Percentiles rank a stretch among this genome's conserved stretches.
phyloP scores from a whole-genome alignment of 805 yeast genomes.

The Wickerhamomyces subpelliculosus region DNA sequence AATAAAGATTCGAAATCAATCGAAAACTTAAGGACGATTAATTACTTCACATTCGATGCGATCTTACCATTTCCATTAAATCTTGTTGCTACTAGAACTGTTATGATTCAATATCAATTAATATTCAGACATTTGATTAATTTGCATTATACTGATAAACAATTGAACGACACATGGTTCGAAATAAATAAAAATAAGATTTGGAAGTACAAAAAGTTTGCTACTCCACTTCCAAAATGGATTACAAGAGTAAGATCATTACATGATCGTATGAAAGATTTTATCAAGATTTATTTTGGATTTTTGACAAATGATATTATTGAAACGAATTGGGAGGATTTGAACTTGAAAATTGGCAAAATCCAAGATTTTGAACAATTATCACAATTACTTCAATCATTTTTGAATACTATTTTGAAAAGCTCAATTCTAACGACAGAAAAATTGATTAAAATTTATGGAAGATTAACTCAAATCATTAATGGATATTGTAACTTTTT shows the following conservation, averaged over 20 bases:
- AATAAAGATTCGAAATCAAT: slow-evolving; percentile 16
- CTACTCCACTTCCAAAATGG: slow-evolving; percentile 41
- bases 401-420: slow-evolving; percentile 54
- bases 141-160: slow-evolving; percentile 53
- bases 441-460: slow-evolving; percentile 39
- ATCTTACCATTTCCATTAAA: slow-evolving; percentile 85
- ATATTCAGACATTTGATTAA: slow-evolving; percentile 65
- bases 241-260: slow-evolving; percentile 46
- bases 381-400: slow-evolving; percentile 41
- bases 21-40: slow-evolving; percentile 35
- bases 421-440: slow-evolving; percentile 63
- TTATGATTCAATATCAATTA: slow-evolving; percentile 71
- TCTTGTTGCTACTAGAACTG: slow-evolving; percentile 62
- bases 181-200: slow-evolving; percentile 57
- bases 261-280: slow-evolving; percentile 44
- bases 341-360: slow-evolving; percentile 24
- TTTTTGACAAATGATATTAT: slow-evolving; percentile 56
- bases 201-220: slow-evolving; percentile 52
- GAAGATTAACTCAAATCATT: slow-evolving; percentile 39
- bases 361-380: slow-evolving; percentile 36
- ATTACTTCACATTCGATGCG: slow-evolving; percentile 48
- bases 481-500: slow-evolving; percentile 42
- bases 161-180: slow-evolving; percentile 62
- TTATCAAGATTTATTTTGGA: slow-evolving; percentile 45
- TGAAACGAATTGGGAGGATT: slow-evolving; percentile 42